These are phyloP conservation scores for Diplocarpon mali DNA, from an alignment of 2,329 filamentous ascomycete species.

Conservation along the genomic window DNA sequence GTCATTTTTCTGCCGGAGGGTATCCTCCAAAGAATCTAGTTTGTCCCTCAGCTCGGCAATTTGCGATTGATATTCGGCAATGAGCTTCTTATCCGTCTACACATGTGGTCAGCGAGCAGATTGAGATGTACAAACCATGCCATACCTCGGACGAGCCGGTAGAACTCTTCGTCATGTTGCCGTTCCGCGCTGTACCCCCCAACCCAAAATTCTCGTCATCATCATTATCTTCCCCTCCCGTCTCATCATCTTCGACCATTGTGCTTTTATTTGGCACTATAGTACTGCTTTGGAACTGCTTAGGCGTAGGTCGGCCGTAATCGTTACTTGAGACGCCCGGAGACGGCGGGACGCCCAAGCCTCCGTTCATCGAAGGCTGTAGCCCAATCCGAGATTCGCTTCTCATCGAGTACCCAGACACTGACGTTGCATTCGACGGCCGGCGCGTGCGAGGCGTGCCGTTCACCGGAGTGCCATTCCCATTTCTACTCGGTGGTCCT, in stretches of 20 bases:
- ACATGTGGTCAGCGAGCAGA: constrained; percentile 13
- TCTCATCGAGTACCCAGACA: constrained; percentile 30
- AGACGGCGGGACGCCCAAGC: constrained; percentile 44
- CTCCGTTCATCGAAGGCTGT: constrained; percentile 28
- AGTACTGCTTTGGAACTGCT: constrained; percentile 88
- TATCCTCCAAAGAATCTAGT: constrained; percentile 58
- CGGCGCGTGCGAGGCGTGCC: constrained; percentile 38
- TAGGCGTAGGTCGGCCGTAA: constrained; percentile 67
- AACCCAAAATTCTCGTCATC: constrained; percentile 62
- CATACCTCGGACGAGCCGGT: constrained; percentile 30
- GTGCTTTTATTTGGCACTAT: constrained; percentile 97
- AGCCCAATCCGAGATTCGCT: constrained; percentile 27
- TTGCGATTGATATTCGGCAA: constrained; percentile 72
- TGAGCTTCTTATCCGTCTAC: constrained; percentile 56
- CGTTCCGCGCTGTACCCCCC: constrained; percentile 31
- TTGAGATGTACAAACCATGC: constrained; percentile 1
- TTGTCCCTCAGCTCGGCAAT: constrained; percentile 65
- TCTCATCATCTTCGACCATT: constrained; percentile 89
- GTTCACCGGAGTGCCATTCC: constrained; percentile 47
- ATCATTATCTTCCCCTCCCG: constrained; percentile 58
- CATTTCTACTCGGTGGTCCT: constrained; percentile 43
- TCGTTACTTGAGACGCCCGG: constrained; percentile 49
- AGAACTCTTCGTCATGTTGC: constrained; percentile 30
- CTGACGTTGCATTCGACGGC: constrained; percentile 49
- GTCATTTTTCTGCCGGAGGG: constrained; percentile 60